Evolutionary conservation across 164 flowering plant species (phyloP).

Genomic region (Liquidambar formosana): DNA sequence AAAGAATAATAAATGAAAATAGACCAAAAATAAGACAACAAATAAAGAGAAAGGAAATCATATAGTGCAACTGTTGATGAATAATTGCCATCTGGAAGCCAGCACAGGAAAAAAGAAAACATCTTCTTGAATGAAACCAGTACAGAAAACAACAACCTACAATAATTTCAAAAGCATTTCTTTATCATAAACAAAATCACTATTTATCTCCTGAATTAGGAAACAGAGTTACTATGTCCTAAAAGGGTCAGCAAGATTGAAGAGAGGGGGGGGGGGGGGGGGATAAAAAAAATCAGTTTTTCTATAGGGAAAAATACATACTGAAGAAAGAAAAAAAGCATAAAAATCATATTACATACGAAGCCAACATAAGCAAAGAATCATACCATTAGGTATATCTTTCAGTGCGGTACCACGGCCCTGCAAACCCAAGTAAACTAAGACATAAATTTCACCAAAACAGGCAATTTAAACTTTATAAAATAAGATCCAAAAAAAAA

Average conservation of each 20-base stretch:
- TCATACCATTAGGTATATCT: slow-evolving; percentile 85
- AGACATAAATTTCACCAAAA: neutral
- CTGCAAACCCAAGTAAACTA: neutral
- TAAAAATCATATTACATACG: neutral
- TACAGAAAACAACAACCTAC: too few relatives aligned
- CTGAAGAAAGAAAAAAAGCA: neutral
- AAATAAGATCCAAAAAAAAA: neutral
- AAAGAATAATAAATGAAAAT: neutral
- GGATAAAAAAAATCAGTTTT: too few relatives aligned
- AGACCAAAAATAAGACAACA: neutral
- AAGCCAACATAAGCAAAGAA: neutral
- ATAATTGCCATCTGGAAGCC: neutral
- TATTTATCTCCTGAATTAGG: too few relatives aligned
- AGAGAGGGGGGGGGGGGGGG: too few relatives aligned
- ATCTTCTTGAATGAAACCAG: neutral
- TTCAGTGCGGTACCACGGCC: slow-evolving; percentile 77
- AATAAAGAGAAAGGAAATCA: neutral
- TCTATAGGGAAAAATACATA: too few relatives aligned
- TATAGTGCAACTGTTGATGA: neutral
- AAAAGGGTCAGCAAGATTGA: too few relatives aligned
- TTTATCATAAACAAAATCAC: too few relatives aligned
- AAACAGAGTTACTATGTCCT: too few relatives aligned
- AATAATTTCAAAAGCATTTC: too few relatives aligned
- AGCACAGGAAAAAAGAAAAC: neutral
- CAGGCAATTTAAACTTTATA: neutral